A percentile compares a stretch with the other conserved stretches of the same genome.
Conservation (phyloP, 1,284 basidiomycete species). For the Ganoderma sinense region DNA sequence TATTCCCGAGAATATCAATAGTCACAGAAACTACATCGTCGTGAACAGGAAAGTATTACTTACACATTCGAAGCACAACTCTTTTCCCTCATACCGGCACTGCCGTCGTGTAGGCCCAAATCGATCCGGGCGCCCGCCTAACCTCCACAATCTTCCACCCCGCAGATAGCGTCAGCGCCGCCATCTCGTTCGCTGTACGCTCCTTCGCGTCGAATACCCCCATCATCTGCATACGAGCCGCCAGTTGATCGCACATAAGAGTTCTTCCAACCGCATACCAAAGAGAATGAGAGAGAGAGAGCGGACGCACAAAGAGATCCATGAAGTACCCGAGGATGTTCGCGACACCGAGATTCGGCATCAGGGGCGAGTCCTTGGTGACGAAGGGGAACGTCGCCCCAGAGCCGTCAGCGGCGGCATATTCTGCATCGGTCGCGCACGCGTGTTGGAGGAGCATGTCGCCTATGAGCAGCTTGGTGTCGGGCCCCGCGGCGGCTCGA, state of each 20-base stretch:
- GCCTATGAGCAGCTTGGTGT: constrained; percentile 66
- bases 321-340: constrained; percentile 71
- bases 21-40: too few relatives aligned
- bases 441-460: constrained; percentile 72
- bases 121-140: constrained; percentile 46
- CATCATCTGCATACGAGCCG: constrained; percentile 13
- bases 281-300: neutral
- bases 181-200: constrained; percentile 67
- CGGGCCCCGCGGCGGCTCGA: constrained; percentile 35
- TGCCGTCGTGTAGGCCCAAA: constrained; percentile 28
- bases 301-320: constrained; percentile 64
- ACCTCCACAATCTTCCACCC: constrained; percentile 70
- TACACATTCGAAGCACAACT: too few relatives aligned
- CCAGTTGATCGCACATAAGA: too few relatives aligned
- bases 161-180: constrained; percentile 58
- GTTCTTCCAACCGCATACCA: neutral
- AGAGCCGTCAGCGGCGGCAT: neutral
- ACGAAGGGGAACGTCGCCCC: constrained; percentile 32
- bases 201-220: constrained; percentile 45
- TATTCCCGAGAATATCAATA: too few relatives aligned
- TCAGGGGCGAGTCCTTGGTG: constrained; percentile 52
- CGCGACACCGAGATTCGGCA: constrained; percentile 71
- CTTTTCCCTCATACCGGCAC: constrained; percentile 16
- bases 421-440: constrained; percentile 41
- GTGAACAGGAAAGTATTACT: too few relatives aligned